Conservation (phyloP, 257 asterid species). For the Agastache rugosa region DNA sequence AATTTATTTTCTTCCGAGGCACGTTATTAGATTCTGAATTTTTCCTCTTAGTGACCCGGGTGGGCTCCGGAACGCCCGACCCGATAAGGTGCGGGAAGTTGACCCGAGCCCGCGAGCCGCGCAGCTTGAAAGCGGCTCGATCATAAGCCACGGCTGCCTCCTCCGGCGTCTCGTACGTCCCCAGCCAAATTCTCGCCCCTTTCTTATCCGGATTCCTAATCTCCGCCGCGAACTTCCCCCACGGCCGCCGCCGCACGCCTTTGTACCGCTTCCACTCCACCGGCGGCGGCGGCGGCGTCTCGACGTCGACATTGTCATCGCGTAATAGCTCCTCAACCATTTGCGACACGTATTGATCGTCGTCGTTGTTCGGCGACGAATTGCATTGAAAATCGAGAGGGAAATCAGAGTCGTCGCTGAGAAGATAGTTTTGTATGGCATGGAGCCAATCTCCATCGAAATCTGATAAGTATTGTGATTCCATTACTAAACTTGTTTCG, state of each 20-base stretch:
- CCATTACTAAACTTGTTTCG: slow-evolving; percentile 23
- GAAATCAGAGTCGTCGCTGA: slow-evolving; percentile 37
- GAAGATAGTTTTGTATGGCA: slow-evolving; percentile 35
- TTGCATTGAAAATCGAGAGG: not conserved
- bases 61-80: slow-evolving; percentile 39
- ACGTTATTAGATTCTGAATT: not conserved
- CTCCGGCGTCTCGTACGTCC: slow-evolving; percentile 61
- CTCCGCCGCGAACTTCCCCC: slow-evolving; percentile 68
- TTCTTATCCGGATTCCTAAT: slow-evolving; percentile 50
- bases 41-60: slow-evolving; percentile 44
- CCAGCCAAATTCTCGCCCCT: slow-evolving; percentile 57
- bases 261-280: slow-evolving; percentile 53
- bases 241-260: slow-evolving; percentile 61
- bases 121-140: slow-evolving; percentile 47
- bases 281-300: not conserved
- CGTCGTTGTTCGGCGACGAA: not conserved
- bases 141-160: slow-evolving; percentile 70
- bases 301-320: not conserved
- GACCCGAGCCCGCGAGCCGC: slow-evolving; percentile 53
- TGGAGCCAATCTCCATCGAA: slow-evolving; percentile 23
- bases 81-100: slow-evolving; percentile 60
- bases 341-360: slow-evolving; percentile 24
- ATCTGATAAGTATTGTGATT: slow-evolving; percentile 32
- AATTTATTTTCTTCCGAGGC: not conserved
- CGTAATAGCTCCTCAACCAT: slow-evolving; percentile 34